These are phyloP conservation scores for Emergomyces orientalis DNA, from an alignment of 2,329 filamentous ascomycete species.

Conservation along the genomic window DNA sequence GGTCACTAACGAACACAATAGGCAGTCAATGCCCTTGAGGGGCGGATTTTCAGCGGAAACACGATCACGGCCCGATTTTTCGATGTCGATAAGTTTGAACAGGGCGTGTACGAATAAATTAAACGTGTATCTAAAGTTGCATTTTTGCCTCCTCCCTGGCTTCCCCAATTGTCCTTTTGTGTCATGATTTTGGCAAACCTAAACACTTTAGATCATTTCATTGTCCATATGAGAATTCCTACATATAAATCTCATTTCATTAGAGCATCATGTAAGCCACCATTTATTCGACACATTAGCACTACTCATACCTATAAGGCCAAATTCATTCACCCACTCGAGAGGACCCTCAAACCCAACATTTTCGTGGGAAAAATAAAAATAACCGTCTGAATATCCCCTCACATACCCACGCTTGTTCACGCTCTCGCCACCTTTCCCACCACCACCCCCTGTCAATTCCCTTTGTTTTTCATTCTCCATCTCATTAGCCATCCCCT, in stretches of 20 bases:
- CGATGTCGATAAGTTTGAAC: slow-evolving; percentile 71
- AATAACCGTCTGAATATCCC: background rate
- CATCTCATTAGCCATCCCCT: background rate
- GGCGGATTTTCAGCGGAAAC: slow-evolving; percentile 81
- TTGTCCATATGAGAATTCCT: no score
- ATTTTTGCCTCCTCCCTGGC: slow-evolving; percentile 4
- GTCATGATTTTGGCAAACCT: background rate
- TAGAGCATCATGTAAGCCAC: no score
- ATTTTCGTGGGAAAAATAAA: background rate
- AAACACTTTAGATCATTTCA: background rate
- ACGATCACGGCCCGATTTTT: slow-evolving; percentile 74
- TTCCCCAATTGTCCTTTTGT: slow-evolving; percentile 4
- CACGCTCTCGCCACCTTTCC: background rate
- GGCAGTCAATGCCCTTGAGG: slow-evolving; percentile 85
- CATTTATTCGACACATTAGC: no score
- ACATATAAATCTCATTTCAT: no score
- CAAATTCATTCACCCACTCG: no score
- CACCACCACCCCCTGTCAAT: background rate
- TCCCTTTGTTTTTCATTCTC: background rate
- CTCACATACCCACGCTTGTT: background rate
- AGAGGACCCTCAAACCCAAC: background rate
- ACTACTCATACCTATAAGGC: no score
- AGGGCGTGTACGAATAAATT: slow-evolving; percentile 45
- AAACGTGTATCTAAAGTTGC: background rate
- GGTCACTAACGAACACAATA: slow-evolving; percentile 28